These are phyloP conservation scores for Magnusiomyces suaveolens DNA, from an alignment of 1,139 yeast species.

Conservation along the genomic window DNA sequence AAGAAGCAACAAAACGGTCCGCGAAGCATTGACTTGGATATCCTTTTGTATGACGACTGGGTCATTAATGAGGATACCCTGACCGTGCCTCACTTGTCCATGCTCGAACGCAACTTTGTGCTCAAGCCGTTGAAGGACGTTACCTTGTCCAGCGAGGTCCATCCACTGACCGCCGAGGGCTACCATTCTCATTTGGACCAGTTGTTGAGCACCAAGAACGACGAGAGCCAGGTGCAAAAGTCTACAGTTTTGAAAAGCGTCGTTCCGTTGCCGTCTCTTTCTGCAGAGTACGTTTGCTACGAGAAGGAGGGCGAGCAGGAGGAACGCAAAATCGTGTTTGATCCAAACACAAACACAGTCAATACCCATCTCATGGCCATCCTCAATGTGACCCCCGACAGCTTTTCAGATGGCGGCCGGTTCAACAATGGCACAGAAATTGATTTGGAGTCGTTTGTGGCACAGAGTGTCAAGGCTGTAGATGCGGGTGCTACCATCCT, in stretches of 20 bases:
- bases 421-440: conserved; percentile 25
- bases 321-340: conserved; percentile 20
- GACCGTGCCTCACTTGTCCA: conserved; percentile 73
- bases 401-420: conserved; percentile 86
- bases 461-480: conserved; percentile 39
- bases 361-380: conserved; percentile 62
- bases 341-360: conserved; percentile 20
- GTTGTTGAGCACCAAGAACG: conserved; percentile 34
- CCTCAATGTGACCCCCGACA: conserved; percentile 84
- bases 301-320: conserved; percentile 6
- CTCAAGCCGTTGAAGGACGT: conserved; percentile 80
- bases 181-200: conserved; percentile 58
- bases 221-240: conserved; percentile 22
- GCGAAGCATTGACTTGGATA: conserved; percentile 80
- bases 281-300: neutral
- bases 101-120: conserved; percentile 87
- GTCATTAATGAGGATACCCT: conserved; percentile 48
- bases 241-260: conserved; percentile 27
- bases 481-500: conserved; percentile 55
- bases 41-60: conserved; percentile 57
- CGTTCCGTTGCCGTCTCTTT: conserved; percentile 26
- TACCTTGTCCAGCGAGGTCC: conserved; percentile 51
- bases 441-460: conserved; percentile 34
- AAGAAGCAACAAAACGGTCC: conserved; percentile 87
- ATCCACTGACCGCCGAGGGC: conserved; percentile 81